Evolutionary conservation across 768 basidiomycete species (phyloP), one percentile per base, ranked within the genome.

Genomic region (Coprinopsis sp.): DNA sequence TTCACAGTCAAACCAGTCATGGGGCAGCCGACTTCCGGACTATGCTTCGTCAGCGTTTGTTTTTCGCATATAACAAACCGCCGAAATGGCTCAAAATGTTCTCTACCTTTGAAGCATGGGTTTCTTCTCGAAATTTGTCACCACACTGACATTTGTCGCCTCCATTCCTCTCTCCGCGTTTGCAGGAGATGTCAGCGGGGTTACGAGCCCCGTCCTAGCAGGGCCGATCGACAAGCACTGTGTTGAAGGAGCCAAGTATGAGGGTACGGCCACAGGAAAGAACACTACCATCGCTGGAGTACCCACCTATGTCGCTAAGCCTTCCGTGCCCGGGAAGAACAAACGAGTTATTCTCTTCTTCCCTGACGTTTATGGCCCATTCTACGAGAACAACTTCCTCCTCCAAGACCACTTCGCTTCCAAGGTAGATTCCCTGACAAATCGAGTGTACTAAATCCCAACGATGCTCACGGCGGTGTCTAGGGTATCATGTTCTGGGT

Each of bases 351-450:
- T 84, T 12, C 58, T 84, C 16, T 83, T 69, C 65, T 73, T 78
- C 47, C 52, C 79, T 0, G 82, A 84, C 51, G 70, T 84, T 2
- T 81, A 67, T 52, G 74, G 82, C 1, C 75, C 82, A 3, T 71
- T 81, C 48, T 80, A 67, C 55, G 44, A 74, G 50, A 84, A 83
- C 58, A 74, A 72, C 39, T 66, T 79, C 58, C 64, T 82, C 21
- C 45, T 84, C 6, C 79, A 82, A 57, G 81, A 85, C 56, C 83
- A 74, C 53, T 81, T 77, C 49, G 82, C 83, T 1, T 63, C 73
- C 6, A 75, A 14, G 82, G 83, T 83, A 47, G 2, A 64, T 40
- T 24, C n/a, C 14, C 18, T 31, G 30, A 12, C 3, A 10, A 8
- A 10, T 46, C 18, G 16, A 38, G 23, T 18, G 33, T 24, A n/a